Conservation (phyloP, 2,329 filamentous ascomycete species). For the Apiospora aurea region DNA sequence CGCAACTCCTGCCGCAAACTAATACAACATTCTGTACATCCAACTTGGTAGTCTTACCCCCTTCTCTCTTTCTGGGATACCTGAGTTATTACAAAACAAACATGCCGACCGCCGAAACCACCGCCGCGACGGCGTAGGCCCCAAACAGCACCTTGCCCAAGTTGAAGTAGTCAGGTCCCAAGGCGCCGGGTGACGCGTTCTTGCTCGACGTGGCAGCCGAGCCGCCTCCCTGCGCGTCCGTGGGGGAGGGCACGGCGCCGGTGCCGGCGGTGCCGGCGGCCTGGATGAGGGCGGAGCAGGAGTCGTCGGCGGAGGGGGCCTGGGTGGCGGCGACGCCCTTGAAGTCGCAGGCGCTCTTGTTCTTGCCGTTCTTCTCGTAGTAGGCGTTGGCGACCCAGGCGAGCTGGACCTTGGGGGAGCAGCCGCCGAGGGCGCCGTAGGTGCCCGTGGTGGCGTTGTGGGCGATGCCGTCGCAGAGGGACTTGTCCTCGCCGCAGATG, state of each 20-base stretch:
- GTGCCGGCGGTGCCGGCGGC: constrained; percentile 69
- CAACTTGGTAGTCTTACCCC: background rate
- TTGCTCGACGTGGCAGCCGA: constrained; percentile 51
- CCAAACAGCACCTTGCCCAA: constrained; percentile 48
- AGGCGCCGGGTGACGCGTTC: constrained; percentile 50
- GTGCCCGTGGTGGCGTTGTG: constrained; percentile 70
- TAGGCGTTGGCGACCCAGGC: constrained; percentile 78
- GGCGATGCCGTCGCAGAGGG: constrained; percentile 72
- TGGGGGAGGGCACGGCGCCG: constrained; percentile 58
- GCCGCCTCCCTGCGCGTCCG: constrained; percentile 47
- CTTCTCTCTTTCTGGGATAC: background rate
- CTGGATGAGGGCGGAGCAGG: constrained; percentile 65
- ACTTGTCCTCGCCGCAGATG: constrained; percentile 68
- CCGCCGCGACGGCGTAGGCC: constrained; percentile 56
- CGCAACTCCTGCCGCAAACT: background rate
- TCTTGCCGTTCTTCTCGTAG: constrained; percentile 64
- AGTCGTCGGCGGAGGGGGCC: constrained; percentile 52
- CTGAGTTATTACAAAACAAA: constrained; percentile 54
- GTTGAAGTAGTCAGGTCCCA: constrained; percentile 38
- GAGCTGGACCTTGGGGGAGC: constrained; percentile 73
- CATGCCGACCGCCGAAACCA: constrained; percentile 60
- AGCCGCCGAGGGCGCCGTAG: constrained; percentile 84
- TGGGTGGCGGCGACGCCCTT: constrained; percentile 67
- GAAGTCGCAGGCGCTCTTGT: constrained; percentile 72
- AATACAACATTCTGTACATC: constrained; percentile 4